Conservation (phyloP, 2,329 filamentous ascomycete species). For the Phialophora tarda region DNA sequence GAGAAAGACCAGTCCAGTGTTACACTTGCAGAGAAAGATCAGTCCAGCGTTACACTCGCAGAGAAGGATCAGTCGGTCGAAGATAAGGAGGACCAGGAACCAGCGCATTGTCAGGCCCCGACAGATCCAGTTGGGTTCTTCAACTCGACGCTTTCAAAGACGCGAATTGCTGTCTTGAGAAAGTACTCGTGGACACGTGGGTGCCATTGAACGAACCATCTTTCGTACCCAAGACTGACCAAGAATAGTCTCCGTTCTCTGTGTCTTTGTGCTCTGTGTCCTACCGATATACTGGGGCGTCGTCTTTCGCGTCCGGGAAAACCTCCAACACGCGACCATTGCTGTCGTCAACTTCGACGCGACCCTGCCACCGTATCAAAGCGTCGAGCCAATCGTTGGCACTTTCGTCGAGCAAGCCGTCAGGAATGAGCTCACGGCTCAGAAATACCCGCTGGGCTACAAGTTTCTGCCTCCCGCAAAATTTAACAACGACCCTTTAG, state of each 20-base stretch:
- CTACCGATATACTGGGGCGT: conserved; percentile 68
- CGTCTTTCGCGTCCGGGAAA: conserved; percentile 58
- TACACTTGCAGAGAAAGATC: not conserved
- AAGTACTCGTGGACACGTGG: conserved; percentile 20
- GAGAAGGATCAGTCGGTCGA: not conserved
- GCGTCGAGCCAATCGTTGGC: conserved; percentile 61
- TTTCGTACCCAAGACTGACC: not conserved
- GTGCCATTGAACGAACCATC: not conserved
- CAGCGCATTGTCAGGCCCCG: not conserved
- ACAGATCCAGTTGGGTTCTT: conserved; percentile 41
- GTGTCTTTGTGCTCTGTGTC: conserved; percentile 61
- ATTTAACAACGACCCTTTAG: conserved; percentile 62
- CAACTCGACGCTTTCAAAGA: conserved; percentile 37
- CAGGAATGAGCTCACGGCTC: conserved; percentile 46
- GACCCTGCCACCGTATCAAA: conserved; percentile 54
- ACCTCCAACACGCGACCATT: conserved; percentile 58
- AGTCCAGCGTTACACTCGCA: not conserved
- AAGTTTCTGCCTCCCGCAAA: conserved; percentile 54
- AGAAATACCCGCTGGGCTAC: conserved; percentile 48
- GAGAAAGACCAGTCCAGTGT: too few species aligned
- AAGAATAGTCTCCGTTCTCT: conserved; percentile 55
- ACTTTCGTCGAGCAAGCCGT: conserved; percentile 50
- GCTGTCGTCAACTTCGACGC: conserved; percentile 70
- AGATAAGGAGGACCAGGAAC: not conserved
- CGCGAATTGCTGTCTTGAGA: not conserved